Evolutionary conservation across 371 early-diverging fungal genomes (phyloP), one percentile per base, ranked within the genome.

Genomic region (Mortierella sp.): DNA sequence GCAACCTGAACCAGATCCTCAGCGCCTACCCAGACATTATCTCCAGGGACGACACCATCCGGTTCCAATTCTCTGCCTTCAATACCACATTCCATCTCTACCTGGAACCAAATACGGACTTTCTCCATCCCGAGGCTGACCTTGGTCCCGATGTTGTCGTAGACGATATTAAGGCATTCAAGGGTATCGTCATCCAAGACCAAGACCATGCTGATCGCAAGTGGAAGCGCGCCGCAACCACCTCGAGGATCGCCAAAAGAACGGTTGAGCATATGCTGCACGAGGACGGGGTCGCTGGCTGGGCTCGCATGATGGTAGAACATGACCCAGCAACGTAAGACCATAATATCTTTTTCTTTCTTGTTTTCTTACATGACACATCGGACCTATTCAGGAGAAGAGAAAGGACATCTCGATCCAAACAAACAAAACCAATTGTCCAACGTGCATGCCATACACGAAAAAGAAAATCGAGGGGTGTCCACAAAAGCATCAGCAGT

Each of bases 61-160:
- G 94, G 48, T 58, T 96, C 12, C 80, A 89, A 16, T 86, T 96
- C 68, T 75, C 80, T 14, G 96, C 96, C 10, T 95, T 89, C 87
- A 96, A 96, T 84, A 89, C 89, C 43, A 95, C 95, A 0, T 95
- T 94, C 80, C 80, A 89, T 54, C 83, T 97, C 70, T 85, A 95
- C 70, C 90, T 97, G 18, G 91, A 91, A 78, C 96, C 95, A 41
- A 96, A 97, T 88, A 27, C 79, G 43, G 94, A 95, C 60, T 81
- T 97, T 46, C 84, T 97, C 63, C 97, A 96, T 84, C 92, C 95
- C 0, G 86, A 92, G 32, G 60, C 60, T 1, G 60, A 60, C 5
- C 32, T 60, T 29, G 60, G 60, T 29, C 60, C 60, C 29, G 60
- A 60, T 60, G 60, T 60, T 16, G 14, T 16, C 95, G 95, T 60